Conservation (phyloP, 768 basidiomycete species). For the Clavaria fumosa region DNA sequence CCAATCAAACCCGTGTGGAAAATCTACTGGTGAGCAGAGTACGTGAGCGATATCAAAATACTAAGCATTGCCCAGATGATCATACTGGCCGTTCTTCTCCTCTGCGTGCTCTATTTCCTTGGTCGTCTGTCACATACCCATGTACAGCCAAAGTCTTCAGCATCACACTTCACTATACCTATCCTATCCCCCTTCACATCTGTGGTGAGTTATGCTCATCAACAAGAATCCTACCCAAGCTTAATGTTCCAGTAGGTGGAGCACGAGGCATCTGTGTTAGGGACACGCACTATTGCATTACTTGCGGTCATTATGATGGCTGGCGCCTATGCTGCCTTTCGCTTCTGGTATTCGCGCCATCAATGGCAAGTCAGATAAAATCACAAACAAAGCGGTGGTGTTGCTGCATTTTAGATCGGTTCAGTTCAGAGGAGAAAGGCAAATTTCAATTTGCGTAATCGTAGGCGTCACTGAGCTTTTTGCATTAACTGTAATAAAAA, state of each 20-base stretch:
- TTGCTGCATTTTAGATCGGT: too few relatives aligned
- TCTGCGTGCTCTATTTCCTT: slow-evolving; percentile 23
- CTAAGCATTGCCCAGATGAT: slow-evolving; percentile 4
- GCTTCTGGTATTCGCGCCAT: slow-evolving; percentile 24
- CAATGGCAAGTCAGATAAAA: too few relatives aligned
- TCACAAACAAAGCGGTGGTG: too few relatives aligned
- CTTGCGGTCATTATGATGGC: slow-evolving; percentile 25
- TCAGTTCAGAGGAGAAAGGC: too few relatives aligned
- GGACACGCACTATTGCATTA: slow-evolving; percentile 29
- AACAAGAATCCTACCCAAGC: background rate
- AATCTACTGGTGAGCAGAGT: slow-evolving; percentile 31
- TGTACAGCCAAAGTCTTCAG: slow-evolving; percentile 22
- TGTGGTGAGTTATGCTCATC: slow-evolving; percentile 47
- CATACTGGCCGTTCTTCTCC: slow-evolving; percentile 13
- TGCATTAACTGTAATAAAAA: too few relatives aligned
- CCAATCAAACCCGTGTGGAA: slow-evolving; percentile 35
- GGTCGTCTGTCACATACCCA: too few relatives aligned
- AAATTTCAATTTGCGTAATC: too few relatives aligned
- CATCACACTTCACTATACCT: slow-evolving; percentile 62
- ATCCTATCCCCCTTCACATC: slow-evolving; percentile 68
- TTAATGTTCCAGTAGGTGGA: slow-evolving; percentile 39
- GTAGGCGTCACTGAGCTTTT: too few relatives aligned
- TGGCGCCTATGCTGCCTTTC: slow-evolving; percentile 28
- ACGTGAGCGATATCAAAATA: background rate
- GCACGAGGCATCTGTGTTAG: slow-evolving; percentile 50